Conservation (phyloP, 2,329 filamentous ascomycete genomes). For the Colletotrichum shisoi region DNA sequence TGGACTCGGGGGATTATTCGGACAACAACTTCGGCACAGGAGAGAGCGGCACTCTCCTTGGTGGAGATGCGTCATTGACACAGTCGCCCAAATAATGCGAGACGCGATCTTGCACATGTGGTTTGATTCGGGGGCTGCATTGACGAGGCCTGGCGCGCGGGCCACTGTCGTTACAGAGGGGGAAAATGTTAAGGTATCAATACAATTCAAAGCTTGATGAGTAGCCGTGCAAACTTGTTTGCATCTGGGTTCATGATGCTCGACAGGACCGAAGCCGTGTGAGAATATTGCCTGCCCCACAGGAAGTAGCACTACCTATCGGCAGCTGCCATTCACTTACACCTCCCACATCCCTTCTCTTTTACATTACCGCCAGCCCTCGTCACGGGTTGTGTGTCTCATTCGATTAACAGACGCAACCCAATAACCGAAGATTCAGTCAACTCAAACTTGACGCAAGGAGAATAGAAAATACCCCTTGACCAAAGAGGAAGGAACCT, state of each 20-base stretch:
- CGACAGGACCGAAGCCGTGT: neutral
- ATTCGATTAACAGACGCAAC: neutral
- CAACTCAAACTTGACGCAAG: neutral
- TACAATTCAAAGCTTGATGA: neutral
- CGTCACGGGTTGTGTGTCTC: neutral
- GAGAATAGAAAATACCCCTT: too few relatives aligned
- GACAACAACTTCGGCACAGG: constrained; percentile 44
- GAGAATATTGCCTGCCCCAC: neutral
- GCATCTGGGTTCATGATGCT: neutral
- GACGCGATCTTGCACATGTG: too few relatives aligned
- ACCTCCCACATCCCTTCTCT: neutral
- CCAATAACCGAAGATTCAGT: neutral
- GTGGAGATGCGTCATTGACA: constrained; percentile 44
- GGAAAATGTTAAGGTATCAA: neutral
- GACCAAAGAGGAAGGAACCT: too few relatives aligned
- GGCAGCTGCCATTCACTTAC: neutral
- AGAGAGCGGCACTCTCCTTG: constrained; percentile 44
- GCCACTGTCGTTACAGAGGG: neutral
- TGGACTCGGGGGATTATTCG: constrained; percentile 42
- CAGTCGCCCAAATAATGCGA: constrained; percentile 45
- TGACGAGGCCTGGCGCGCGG: neutral
- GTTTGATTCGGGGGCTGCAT: neutral
- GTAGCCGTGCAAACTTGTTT: neutral
- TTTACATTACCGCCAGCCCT: neutral
- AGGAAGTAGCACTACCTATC: neutral